Evolutionary conservation across 2,329 filamentous ascomycete species (phyloP).

Genomic region (Aaosphaeria pasadenensis): DNA sequence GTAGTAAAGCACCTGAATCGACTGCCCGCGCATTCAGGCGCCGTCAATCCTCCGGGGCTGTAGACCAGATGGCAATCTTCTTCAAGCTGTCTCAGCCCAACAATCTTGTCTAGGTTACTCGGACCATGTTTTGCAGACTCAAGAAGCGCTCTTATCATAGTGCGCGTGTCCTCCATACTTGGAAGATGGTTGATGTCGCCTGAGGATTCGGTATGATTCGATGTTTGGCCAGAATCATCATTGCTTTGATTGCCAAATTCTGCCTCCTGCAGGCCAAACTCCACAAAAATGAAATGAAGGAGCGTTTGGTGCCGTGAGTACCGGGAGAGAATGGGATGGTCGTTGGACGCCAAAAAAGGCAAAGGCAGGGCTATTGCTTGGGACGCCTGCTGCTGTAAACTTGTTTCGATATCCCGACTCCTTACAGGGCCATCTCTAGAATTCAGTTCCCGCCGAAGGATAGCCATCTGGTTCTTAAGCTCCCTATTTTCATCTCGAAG

Average conservation of each 20-base stretch:
- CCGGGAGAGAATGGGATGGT: not conserved
- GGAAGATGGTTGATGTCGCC: not conserved
- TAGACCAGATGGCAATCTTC: not conserved
- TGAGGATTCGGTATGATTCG: not conserved
- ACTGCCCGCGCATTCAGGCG: not conserved
- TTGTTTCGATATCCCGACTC: too few species aligned
- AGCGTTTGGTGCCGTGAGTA: not conserved
- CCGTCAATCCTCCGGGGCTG: not conserved
- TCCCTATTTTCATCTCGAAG: not conserved
- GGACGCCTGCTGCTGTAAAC: not conserved
- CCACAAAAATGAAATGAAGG: not conserved
- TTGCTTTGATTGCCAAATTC: not conserved
- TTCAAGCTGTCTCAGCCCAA: not conserved
- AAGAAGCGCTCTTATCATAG: not conserved
- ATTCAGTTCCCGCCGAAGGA: not conserved
- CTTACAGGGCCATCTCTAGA: not conserved
- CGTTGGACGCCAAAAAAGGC: not conserved
- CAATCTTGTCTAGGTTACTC: not conserved
- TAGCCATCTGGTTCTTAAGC: not conserved
- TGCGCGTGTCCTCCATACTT: not conserved
- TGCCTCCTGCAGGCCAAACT: not conserved
- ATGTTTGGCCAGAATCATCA: not conserved
- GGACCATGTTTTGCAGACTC: not conserved
- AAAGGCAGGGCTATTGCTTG: not conserved
- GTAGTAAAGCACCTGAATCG: not conserved